phyloP scores from a whole-genome alignment of 148 eudicot genomes.

The Spergularia marina region DNA sequence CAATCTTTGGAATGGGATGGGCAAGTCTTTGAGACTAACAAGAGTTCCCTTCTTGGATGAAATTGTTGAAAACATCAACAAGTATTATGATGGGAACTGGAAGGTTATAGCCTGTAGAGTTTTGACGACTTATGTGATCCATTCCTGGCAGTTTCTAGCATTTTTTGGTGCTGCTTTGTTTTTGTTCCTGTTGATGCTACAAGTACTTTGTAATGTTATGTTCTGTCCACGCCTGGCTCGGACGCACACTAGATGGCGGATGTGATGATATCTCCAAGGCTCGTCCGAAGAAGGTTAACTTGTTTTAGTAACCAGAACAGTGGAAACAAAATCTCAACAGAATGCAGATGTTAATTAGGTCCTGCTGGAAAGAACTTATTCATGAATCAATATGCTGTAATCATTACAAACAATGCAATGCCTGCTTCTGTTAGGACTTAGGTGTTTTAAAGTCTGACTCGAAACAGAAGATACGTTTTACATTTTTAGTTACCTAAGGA shows the following conservation, averaged over 20 bases:
- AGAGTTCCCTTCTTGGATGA: conserved; percentile 49
- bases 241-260: not conserved
- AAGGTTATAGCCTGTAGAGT: conserved; percentile 32
- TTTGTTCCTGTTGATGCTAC: conserved; percentile 29
- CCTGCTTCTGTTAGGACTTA: not conserved
- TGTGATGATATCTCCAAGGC: not conserved
- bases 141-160: conserved; percentile 43
- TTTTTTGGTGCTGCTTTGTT: conserved; percentile 33
- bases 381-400: not conserved
- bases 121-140: conserved; percentile 31
- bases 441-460: not conserved
- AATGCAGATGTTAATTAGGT: no score
- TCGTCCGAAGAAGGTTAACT: not conserved
- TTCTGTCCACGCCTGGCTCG: conserved; percentile 6
- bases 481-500: not conserved
- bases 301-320: no score
- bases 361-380: no score
- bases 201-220: conserved; percentile 35
- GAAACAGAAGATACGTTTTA: not conserved
- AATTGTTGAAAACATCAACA: conserved; percentile 53
- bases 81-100: conserved; percentile 45
- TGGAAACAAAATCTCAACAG: no score
- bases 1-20: conserved; percentile 62
- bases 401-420: not conserved
- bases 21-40: conserved; percentile 44